These are phyloP conservation scores for Penicillium occitanis DNA, from an alignment of 2,329 filamentous ascomycete species.

Conservation along the genomic window DNA sequence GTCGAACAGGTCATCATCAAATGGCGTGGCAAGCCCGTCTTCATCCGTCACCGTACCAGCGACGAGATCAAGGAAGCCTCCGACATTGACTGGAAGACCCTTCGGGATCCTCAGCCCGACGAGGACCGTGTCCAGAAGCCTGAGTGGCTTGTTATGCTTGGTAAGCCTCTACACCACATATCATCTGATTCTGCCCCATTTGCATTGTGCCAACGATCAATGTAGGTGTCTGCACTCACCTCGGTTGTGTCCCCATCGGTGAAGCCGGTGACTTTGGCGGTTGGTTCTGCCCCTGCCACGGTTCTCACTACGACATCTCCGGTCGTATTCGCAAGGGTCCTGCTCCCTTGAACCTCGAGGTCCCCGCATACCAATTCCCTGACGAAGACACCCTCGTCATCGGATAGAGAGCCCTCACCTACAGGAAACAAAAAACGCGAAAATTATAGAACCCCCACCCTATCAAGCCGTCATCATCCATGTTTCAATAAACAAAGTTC, in stretches of 20 bases:
- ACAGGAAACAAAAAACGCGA: slow-evolving; percentile 11
- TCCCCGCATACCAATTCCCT: slow-evolving; percentile 88
- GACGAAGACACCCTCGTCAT: slow-evolving; percentile 87
- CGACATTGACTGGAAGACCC: slow-evolving; percentile 73
- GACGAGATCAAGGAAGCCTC: slow-evolving; percentile 95
- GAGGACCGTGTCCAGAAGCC: slow-evolving; percentile 94
- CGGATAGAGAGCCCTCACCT: slow-evolving; percentile 64
- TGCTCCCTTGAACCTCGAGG: slow-evolving; percentile 94
- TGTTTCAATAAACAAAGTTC: slow-evolving; percentile 19
- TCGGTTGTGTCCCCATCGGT: slow-evolving; percentile 98
- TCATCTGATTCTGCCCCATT: neutral
- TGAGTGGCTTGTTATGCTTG: slow-evolving; percentile 98
- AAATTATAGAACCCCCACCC: neutral
- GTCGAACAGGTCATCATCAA: slow-evolving; percentile 85
- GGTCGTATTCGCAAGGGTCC: slow-evolving; percentile 97
- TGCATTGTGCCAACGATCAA: neutral
- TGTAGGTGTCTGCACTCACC: slow-evolving; percentile 93
- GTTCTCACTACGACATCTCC: slow-evolving; percentile 99
- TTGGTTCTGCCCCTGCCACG: slow-evolving; percentile 99
- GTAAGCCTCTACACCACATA: slow-evolving; percentile 50
- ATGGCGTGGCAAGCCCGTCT: slow-evolving; percentile 99
- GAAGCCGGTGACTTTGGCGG: slow-evolving; percentile 97
- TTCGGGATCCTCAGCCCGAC: slow-evolving; percentile 90
- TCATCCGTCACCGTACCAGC: slow-evolving; percentile 96
- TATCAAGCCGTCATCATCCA: neutral